Evolutionary conservation across 768 basidiomycete genomes (phyloP).

Genomic region (Leccinum sublutescens): DNA sequence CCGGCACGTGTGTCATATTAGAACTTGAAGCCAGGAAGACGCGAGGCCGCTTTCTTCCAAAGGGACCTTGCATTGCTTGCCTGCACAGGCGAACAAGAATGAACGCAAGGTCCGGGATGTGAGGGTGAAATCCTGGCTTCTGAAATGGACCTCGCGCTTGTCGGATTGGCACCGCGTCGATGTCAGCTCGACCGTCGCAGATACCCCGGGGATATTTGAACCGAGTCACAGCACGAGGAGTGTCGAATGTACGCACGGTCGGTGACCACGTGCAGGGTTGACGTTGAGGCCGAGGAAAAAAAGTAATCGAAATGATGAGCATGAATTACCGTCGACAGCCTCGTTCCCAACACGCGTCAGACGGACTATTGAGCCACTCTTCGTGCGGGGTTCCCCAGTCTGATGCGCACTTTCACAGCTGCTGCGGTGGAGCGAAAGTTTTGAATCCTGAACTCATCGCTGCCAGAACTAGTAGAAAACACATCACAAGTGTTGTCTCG

Average conservation of each 20-base stretch:
- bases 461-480: constrained; percentile 1
- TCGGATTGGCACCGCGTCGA: background rate
- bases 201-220: constrained; percentile 4
- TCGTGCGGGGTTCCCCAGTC: constrained; percentile 1
- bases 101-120: constrained; percentile 22
- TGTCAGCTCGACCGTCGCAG: constrained; percentile 6
- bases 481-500: background rate
- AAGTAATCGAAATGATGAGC: constrained; percentile 20
- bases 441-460: background rate
- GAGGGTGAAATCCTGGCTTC: constrained; percentile 13
- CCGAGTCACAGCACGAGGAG: constrained; percentile 7
- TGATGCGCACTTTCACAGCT: background rate
- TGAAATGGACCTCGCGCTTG: constrained; percentile 12
- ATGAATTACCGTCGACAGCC: constrained; percentile 28
- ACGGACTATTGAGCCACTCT: constrained; percentile 20
- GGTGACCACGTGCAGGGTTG: constrained; percentile 19
- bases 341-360: constrained; percentile 29
- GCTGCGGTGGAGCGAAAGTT: constrained; percentile 1
- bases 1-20: constrained; percentile 24
- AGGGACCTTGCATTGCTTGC: constrained; percentile 26
- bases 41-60: constrained; percentile 33
- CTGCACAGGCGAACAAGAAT: constrained; percentile 31
- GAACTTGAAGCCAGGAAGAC: constrained; percentile 29
- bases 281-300: constrained; percentile 22
- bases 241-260: constrained; percentile 11